phyloP scores from a whole-genome alignment of 352 stramenopile species.

The Pythium phragmitis region DNA sequence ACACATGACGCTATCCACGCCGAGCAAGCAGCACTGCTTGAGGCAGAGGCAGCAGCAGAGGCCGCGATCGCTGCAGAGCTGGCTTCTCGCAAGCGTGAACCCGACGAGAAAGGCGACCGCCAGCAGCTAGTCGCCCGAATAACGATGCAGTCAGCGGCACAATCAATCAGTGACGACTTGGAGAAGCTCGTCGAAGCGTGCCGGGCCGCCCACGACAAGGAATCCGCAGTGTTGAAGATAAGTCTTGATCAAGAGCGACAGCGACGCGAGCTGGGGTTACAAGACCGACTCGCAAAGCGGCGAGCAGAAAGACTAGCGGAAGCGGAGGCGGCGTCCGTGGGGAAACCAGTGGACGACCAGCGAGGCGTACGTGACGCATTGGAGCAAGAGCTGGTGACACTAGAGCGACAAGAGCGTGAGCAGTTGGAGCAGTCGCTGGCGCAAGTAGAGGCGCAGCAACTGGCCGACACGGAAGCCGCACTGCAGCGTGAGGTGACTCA shows the following conservation, averaged over 20 bases:
- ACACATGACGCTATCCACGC: not conserved
- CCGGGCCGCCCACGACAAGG: not conserved
- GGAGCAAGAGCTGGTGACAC: not conserved
- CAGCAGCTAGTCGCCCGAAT: not conserved
- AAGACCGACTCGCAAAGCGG: conserved; percentile 16
- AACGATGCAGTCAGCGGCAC: not conserved
- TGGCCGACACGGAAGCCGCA: conserved; percentile 10
- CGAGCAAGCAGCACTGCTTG: not conserved
- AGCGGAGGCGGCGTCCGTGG: not conserved
- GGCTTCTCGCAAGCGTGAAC: not conserved
- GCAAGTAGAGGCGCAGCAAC: conserved; percentile 8
- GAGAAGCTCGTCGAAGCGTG: conserved; percentile 11
- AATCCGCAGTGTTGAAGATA: not conserved
- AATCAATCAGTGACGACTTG: conserved; percentile 8
- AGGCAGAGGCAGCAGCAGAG: conserved; percentile 4
- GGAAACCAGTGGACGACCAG: not conserved
- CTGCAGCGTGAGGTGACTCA: conserved; percentile 39
- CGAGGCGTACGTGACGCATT: too few species aligned
- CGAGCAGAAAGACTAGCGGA: conserved; percentile 6
- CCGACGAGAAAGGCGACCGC: not conserved
- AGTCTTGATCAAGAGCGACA: conserved; percentile 11
- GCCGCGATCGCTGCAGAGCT: not conserved
- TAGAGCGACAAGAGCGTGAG: conserved; percentile 5
- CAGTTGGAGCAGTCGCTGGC: conserved; percentile 1
- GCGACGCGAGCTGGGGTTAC: conserved; percentile 10